Evolutionary conservation across 345 rosid species (phyloP), one percentile per base, ranked within the genome.

Genomic region (Crucihimalaya himalaica): DNA sequence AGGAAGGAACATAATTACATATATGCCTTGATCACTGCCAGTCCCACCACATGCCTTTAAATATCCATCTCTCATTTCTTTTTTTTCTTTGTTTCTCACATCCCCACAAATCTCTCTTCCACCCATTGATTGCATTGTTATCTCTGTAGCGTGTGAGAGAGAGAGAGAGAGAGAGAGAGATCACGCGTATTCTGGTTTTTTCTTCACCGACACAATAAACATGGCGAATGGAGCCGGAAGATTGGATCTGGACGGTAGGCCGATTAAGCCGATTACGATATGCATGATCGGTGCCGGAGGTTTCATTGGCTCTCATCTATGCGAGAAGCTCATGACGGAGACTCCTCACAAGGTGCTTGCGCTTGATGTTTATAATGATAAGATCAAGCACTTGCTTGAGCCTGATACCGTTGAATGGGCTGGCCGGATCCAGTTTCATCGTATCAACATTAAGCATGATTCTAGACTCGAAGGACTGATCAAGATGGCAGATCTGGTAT

Each of bases 201-300:
- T 15, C 20, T 15, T 9, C 73, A 75, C 74, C 81, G 74, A 68
- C 66, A 55, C 23, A 9, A 20, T 3, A 9, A 48, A 19, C 32
- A 79, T 80, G 84, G 83, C 85, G 61, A 81, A 78, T 34, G 78
- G 63, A 63, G 64, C 60, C 63, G 79, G 6, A 73, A 85, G 91
- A 80, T 71, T 86, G 79, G 91, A 95, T 92, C 96, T 95, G 65
- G 98, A 95, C 62, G 98, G 99, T 15, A 87, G 54, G 66, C 87
- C 92, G 72, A 87, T 95, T 34, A 86, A 79, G 87, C 83, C 91
- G 77, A 71, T 90, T 15, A 95, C 99, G 19, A 89, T 95, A 68
- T 92, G 97, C 80, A 87, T 94, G 97, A 94, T 94, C 62, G 97
- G 98, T 3, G 98, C 98, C 43, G 98, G 98, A 3, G 97, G 99